Evolutionary conservation across 768 basidiomycete species (phyloP).

Genomic region (Pulveroboletus sp.): DNA sequence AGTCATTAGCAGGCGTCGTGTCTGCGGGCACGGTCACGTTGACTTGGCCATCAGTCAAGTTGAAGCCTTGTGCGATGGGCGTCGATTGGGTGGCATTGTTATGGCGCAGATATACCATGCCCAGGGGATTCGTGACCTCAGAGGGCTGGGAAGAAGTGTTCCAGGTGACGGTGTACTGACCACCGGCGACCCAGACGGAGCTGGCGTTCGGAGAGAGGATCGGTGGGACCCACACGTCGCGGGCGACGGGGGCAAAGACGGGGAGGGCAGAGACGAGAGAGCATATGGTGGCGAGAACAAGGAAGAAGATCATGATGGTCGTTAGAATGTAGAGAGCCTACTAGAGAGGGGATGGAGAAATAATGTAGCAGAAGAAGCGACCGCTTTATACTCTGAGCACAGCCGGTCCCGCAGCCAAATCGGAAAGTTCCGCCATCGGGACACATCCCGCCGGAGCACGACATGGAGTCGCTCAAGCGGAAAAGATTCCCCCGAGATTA

Average conservation of each 20-base stretch:
- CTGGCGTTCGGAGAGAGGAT: constrained; percentile 35
- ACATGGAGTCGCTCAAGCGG: constrained; percentile 30
- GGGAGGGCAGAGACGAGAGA: constrained; percentile 31
- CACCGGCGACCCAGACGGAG: constrained; percentile 41
- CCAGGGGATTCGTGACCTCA: constrained; percentile 46
- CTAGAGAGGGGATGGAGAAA: background rate
- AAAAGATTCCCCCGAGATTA: constrained; percentile 20
- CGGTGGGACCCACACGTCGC: constrained; percentile 48
- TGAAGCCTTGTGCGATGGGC: constrained; percentile 39
- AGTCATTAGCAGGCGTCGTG: constrained; percentile 36
- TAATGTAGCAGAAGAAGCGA: background rate
- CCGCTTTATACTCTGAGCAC: constrained; percentile 15
- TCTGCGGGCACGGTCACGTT: constrained; percentile 39
- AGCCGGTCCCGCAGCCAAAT: constrained; percentile 3
- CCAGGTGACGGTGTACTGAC: constrained; percentile 44
- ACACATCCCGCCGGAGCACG: constrained; percentile 15
- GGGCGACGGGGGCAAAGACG: constrained; percentile 11
- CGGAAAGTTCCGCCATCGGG: background rate
- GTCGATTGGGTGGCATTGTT: constrained; percentile 25
- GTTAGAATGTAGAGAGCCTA: constrained; percentile 8
- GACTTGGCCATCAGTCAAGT: constrained; percentile 33
- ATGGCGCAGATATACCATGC: constrained; percentile 41
- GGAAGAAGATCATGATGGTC: constrained; percentile 20
- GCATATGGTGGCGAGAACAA: constrained; percentile 10
- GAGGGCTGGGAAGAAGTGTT: constrained; percentile 38